phyloP scores from a whole-genome alignment of 2,329 filamentous ascomycete species.

The Fusarium pilosicola region DNA sequence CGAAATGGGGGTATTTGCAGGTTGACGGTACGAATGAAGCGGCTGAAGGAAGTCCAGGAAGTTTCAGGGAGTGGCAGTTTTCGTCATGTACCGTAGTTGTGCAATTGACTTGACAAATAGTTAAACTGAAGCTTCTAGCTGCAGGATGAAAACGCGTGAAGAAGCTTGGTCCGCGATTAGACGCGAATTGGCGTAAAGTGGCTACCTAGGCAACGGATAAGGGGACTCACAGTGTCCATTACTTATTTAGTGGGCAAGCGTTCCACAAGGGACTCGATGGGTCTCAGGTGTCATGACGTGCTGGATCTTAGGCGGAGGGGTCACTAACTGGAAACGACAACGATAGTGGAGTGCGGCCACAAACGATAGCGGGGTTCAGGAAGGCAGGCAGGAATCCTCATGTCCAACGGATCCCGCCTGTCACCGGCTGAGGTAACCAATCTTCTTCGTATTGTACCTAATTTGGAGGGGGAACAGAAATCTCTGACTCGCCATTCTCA shows the following conservation, averaged over 20 bases:
- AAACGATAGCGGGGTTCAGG: constrained; percentile 26
- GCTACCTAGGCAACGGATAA: constrained; percentile 33
- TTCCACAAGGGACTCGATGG: not conserved
- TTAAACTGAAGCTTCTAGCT: constrained; percentile 4
- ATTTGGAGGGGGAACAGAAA: constrained; percentile 23
- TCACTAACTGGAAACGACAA: not conserved
- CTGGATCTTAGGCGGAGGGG: constrained; percentile 29
- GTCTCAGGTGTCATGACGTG: constrained; percentile 28
- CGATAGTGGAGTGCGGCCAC: not conserved
- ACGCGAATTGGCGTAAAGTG: constrained; percentile 45
- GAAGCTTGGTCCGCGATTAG: constrained; percentile 30
- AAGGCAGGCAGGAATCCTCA: not conserved
- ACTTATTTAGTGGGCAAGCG: not conserved
- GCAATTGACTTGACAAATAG: not conserved
- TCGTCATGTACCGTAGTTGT: not conserved
- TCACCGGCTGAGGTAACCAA: constrained; percentile 12
- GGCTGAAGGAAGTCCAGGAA: not conserved
- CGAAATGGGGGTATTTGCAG: not conserved
- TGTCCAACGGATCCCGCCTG: constrained; percentile 38
- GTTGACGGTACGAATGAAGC: not conserved
- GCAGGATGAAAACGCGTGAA: constrained; percentile 33
- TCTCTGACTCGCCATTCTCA: constrained; percentile 15
- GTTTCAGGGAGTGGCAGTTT: not conserved
- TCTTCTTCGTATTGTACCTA: constrained; percentile 6
- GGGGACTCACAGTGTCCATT: not conserved